These are phyloP conservation scores for Groenewaldozyma sp. DNA, from an alignment of 1,139 yeast species.

Conservation along the genomic window DNA sequence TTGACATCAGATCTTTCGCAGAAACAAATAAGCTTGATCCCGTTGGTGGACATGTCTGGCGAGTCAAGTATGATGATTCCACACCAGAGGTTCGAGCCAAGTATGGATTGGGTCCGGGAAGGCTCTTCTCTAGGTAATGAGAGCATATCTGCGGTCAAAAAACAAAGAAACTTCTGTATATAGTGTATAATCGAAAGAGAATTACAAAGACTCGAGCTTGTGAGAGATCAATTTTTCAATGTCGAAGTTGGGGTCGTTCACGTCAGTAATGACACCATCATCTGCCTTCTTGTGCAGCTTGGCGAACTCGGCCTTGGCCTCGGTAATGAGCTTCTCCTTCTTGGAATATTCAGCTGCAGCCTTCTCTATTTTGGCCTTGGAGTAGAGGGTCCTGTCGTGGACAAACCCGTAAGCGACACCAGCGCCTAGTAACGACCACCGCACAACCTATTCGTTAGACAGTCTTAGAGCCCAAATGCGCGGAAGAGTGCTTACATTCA, in stretches of 20 bases:
- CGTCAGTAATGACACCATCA: slow-evolving; percentile 45
- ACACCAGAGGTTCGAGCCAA: slow-evolving; percentile 56
- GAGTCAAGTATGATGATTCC: slow-evolving; percentile 75
- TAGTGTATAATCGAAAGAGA: neutral
- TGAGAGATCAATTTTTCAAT: slow-evolving; percentile 39
- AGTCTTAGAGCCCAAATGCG: neutral
- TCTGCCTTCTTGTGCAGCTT: slow-evolving; percentile 45
- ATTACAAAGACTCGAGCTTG: slow-evolving; percentile 2
- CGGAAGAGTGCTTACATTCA: slow-evolving; percentile 19
- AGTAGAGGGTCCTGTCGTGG: slow-evolving; percentile 66
- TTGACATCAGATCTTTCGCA: slow-evolving; percentile 66
- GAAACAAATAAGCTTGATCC: slow-evolving; percentile 48
- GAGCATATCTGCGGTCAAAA: too few species aligned
- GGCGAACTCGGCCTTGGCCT: slow-evolving; percentile 85
- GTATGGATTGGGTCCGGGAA: slow-evolving; percentile 66
- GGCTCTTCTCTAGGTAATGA: slow-evolving; percentile 44
- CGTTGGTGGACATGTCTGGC: slow-evolving; percentile 90
- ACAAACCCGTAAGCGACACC: slow-evolving; percentile 86
- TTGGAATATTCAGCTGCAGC: slow-evolving; percentile 53
- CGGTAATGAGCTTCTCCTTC: slow-evolving; percentile 67
- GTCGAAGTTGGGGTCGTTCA: slow-evolving; percentile 89
- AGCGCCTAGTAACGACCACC: slow-evolving; percentile 87
- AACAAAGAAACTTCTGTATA: neutral
- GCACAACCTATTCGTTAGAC: slow-evolving; percentile 46
- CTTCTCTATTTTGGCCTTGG: slow-evolving; percentile 48